Evolutionary conservation across 2,329 filamentous ascomycete species (phyloP).

Genomic region (Leptographium wingfieldii): DNA sequence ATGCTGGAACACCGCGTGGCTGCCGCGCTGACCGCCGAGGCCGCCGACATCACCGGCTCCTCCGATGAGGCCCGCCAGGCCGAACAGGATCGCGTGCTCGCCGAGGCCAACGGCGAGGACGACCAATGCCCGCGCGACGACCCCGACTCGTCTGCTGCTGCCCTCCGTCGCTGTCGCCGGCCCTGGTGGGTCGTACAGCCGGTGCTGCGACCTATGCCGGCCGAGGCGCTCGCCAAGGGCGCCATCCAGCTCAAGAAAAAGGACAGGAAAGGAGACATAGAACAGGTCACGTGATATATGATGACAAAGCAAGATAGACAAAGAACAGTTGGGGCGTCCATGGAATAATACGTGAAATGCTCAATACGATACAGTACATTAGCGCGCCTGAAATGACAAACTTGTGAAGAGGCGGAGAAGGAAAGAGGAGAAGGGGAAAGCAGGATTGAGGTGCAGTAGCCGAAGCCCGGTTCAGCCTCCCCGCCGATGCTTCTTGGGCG

Average conservation of each 20-base stretch:
- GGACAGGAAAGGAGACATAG: not conserved
- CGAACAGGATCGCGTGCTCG: constrained; percentile 13
- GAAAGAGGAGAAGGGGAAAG: not conserved
- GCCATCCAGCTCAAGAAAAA: constrained; percentile 57
- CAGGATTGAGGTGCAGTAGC: no score
- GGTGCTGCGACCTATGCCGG: constrained; percentile 72
- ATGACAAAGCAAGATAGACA: not conserved
- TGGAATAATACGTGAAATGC: no score
- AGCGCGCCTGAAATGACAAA: no score
- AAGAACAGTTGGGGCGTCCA: no score
- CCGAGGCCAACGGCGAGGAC: constrained; percentile 15
- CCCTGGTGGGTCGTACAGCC: constrained; percentile 90
- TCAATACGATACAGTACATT: no score
- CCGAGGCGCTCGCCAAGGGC: constrained; percentile 75
- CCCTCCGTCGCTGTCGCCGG: constrained; percentile 60
- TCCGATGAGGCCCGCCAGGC: constrained; percentile 3
- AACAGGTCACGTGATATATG: not conserved
- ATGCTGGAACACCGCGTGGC: constrained; percentile 67
- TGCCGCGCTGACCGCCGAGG: constrained; percentile 40
- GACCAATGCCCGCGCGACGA: constrained; percentile 21
- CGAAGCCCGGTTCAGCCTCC: not conserved
- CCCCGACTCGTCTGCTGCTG: constrained; percentile 48
- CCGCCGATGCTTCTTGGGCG: constrained; percentile 15
- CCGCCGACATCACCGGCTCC: constrained; percentile 16
- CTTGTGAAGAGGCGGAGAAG: not conserved